Evolutionary conservation across 805 yeast species (phyloP).

Genomic region (Lipomyces sp.): DNA sequence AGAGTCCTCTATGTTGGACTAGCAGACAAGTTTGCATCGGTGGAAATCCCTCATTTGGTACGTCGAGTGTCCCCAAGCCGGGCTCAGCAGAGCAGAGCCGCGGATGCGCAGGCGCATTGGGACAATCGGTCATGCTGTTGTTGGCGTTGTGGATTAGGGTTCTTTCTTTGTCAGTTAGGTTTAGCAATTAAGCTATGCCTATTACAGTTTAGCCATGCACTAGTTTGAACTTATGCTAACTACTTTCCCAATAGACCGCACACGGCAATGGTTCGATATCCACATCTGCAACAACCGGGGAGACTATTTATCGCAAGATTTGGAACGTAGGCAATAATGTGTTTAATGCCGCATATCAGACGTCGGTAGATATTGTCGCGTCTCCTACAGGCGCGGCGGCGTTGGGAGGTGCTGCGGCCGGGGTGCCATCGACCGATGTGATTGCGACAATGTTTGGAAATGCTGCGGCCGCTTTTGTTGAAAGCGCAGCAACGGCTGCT

Average conservation of each 20-base stretch:
- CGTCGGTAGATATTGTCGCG: conserved; percentile 8
- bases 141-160: background rate
- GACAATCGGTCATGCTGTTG: no score
- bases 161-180: background rate
- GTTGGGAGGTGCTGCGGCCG: conserved; percentile 3
- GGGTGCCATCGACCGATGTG: conserved; percentile 1
- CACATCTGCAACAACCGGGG: background rate
- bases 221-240: background rate
- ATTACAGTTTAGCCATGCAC: background rate
- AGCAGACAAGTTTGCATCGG: no score
- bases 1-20: no score
- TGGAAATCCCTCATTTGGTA: background rate
- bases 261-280: background rate
- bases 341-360: conserved; percentile 7
- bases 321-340: conserved; percentile 10
- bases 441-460: conserved; percentile 12
- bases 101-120: background rate
- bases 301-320: conserved; percentile 7
- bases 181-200: background rate
- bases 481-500: conserved; percentile 12
- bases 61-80: background rate
- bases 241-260: background rate
- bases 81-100: background rate
- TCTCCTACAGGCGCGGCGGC: conserved; percentile 8
- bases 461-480: conserved; percentile 16